These are phyloP conservation scores for Termitomyces eurrhizus DNA, from an alignment of 768 basidiomycete genomes.

Conservation along the genomic window DNA sequence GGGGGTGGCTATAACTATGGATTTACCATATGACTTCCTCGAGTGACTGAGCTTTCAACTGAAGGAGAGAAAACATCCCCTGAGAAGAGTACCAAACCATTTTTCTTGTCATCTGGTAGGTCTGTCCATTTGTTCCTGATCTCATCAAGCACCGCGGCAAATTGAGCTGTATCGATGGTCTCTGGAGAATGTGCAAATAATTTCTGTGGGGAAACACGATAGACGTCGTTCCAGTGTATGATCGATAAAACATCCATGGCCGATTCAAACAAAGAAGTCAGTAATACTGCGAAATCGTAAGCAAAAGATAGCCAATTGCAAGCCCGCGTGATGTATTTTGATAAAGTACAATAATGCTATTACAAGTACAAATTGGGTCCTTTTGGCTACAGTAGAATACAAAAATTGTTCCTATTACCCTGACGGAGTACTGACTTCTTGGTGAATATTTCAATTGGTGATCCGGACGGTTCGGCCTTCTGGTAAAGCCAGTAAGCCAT, in stretches of 20 bases:
- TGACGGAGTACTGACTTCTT: conserved; percentile 59
- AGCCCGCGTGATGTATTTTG: background rate
- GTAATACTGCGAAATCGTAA: background rate
- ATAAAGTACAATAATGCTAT: background rate
- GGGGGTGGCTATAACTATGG: background rate
- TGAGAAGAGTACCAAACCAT: conserved; percentile 82
- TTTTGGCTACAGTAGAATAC: conserved; percentile 35
- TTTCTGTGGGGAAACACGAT: conserved; percentile 78
- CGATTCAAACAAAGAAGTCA: background rate
- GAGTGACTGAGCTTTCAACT: conserved; percentile 80
- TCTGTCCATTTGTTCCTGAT: conserved; percentile 56
- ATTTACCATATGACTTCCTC: conserved; percentile 86
- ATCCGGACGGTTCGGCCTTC: conserved; percentile 28
- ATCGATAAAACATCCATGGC: conserved; percentile 31
- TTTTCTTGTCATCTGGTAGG: conserved; percentile 43
- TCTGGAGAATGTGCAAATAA: conserved; percentile 43
- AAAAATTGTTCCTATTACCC: conserved; percentile 81
- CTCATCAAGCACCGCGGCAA: conserved; percentile 65
- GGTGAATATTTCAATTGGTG: conserved; percentile 26
- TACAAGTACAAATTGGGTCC: background rate
- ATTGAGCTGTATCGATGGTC: conserved; percentile 86
- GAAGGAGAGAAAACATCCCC: conserved; percentile 89
- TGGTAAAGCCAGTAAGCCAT: conserved; percentile 85
- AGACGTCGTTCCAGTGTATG: conserved; percentile 80
- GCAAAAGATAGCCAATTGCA: no score